Conservation (phyloP, 2,329 filamentous ascomycete species). For the Akanthomyces muscarius region DNA sequence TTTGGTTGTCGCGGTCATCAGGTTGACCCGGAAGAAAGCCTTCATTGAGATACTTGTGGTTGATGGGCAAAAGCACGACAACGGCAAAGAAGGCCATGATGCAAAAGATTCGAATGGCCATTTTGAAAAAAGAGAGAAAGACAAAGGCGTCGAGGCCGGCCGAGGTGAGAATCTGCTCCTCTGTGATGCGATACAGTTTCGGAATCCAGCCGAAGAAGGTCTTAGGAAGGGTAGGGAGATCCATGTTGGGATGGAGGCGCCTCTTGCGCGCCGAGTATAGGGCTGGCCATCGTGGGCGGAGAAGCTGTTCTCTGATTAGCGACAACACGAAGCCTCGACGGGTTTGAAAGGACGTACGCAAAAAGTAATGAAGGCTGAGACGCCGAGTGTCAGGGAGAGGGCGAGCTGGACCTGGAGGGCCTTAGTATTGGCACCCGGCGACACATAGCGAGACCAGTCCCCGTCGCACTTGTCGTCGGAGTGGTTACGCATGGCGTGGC, state of each 20-base stretch:
- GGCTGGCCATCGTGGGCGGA: slow-evolving; percentile 86
- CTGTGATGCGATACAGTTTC: slow-evolving; percentile 75
- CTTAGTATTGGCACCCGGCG: slow-evolving; percentile 28
- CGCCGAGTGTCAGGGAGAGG: slow-evolving; percentile 66
- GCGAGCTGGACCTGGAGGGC: slow-evolving; percentile 62
- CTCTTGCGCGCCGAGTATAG: slow-evolving; percentile 87
- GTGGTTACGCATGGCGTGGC: slow-evolving; percentile 19
- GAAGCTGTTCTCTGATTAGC: slow-evolving; percentile 47
- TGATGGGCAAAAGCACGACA: slow-evolving; percentile 79
- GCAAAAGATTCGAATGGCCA: slow-evolving; percentile 80
- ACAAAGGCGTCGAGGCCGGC: slow-evolving; percentile 95
- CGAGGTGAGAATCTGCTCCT: slow-evolving; percentile 83
- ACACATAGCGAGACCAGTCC: slow-evolving; percentile 17
- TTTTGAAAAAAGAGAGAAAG: slow-evolving; percentile 93
- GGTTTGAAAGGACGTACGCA: slow-evolving; percentile 52
- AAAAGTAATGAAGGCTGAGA: slow-evolving; percentile 69
- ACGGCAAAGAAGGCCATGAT: slow-evolving; percentile 78
- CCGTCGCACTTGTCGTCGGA: slow-evolving; percentile 23
- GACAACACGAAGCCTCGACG: neutral
- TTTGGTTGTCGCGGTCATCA: slow-evolving; percentile 5
- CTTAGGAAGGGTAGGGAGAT: slow-evolving; percentile 75
- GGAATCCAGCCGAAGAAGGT: slow-evolving; percentile 93
- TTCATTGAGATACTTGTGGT: slow-evolving; percentile 54
- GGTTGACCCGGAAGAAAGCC: neutral
- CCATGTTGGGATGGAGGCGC: slow-evolving; percentile 54